Evolutionary conservation across 2,329 filamentous ascomycete species (phyloP).

Genomic region (Helotiales sp.): DNA sequence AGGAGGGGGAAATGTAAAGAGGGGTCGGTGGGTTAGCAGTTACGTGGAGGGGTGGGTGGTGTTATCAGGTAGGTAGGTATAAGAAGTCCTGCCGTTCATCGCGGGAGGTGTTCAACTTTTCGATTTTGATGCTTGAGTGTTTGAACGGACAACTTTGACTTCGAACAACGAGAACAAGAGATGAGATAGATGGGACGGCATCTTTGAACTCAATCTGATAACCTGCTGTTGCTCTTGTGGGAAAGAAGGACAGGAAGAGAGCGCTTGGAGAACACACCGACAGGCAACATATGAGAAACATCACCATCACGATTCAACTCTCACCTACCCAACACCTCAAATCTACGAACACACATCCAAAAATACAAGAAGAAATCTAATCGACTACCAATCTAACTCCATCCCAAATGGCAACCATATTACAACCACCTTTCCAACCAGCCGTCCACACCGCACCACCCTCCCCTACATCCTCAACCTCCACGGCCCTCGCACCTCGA

Average conservation of each 20-base stretch:
- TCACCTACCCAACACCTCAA: neutral
- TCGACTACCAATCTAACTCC: too few species aligned
- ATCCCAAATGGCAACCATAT: neutral
- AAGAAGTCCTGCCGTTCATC: neutral
- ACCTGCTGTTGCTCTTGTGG: neutral
- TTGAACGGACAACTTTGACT: neutral
- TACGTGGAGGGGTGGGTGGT: too few species aligned
- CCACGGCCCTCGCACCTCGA: neutral
- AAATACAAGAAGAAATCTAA: neutral
- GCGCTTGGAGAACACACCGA: neutral
- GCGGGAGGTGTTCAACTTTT: neutral
- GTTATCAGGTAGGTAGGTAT: neutral
- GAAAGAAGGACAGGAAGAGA: neutral
- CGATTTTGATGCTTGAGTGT: neutral
- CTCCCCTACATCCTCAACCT: neutral
- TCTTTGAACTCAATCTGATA: neutral
- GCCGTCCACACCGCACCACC: constrained; percentile 1
- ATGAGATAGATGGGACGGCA: neutral
- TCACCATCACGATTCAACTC: neutral
- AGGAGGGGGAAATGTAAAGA: neutral
- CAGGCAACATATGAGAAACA: neutral
- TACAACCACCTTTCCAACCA: neutral
- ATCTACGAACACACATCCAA: neutral
- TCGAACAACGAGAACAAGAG: neutral
- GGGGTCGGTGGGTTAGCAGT: too few species aligned